A percentile compares a stretch with the other conserved stretches of the same genome.
Evolutionary conservation across 1,284 basidiomycete species (phyloP).

Genomic region (Coniferiporia sulphurascens): DNA sequence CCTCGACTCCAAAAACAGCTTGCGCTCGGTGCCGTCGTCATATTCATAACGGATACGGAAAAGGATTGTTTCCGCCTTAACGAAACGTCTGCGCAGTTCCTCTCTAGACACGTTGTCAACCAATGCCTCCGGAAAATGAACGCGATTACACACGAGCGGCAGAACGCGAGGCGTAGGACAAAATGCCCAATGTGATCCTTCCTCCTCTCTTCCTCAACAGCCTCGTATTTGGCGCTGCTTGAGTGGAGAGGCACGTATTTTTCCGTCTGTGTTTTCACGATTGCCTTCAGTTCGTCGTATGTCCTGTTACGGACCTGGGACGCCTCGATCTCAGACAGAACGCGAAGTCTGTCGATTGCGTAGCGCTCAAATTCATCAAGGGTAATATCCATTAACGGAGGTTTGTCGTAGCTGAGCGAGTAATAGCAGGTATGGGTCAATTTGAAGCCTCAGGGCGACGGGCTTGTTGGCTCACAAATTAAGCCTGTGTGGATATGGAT

Average conservation of each 20-base stretch:
- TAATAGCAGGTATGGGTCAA: neutral
- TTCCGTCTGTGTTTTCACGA: constrained; percentile 55
- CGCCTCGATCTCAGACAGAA: constrained; percentile 94
- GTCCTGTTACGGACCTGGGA: constrained; percentile 81
- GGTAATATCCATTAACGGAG: constrained; percentile 86
- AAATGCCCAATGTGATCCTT: constrained; percentile 94
- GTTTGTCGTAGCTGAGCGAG: constrained; percentile 70
- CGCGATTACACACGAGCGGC: constrained; percentile 73
- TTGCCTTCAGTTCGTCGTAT: constrained; percentile 68
- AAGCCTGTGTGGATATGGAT: constrained; percentile 12
- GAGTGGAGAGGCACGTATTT: constrained; percentile 70
- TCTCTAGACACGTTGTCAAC: constrained; percentile 51
- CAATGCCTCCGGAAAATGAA: constrained; percentile 1
- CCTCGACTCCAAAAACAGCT: constrained; percentile 70
- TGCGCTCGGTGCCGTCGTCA: constrained; percentile 59
- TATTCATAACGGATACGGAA: constrained; percentile 84
- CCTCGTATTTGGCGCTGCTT: neutral
- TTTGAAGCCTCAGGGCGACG: neutral
- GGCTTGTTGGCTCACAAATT: constrained; percentile 15
- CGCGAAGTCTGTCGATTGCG: constrained; percentile 84
- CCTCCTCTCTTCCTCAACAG: constrained; percentile 59
- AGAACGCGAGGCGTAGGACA: constrained; percentile 92
- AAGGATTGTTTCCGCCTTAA: constrained; percentile 84
- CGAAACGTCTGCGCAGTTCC: constrained; percentile 84
- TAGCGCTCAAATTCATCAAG: constrained; percentile 95